Percentiles rank a stretch among this genome's conserved stretches.
Conservation (phyloP, 805 yeast genomes). For the Yamadazyma phyllophila region DNA sequence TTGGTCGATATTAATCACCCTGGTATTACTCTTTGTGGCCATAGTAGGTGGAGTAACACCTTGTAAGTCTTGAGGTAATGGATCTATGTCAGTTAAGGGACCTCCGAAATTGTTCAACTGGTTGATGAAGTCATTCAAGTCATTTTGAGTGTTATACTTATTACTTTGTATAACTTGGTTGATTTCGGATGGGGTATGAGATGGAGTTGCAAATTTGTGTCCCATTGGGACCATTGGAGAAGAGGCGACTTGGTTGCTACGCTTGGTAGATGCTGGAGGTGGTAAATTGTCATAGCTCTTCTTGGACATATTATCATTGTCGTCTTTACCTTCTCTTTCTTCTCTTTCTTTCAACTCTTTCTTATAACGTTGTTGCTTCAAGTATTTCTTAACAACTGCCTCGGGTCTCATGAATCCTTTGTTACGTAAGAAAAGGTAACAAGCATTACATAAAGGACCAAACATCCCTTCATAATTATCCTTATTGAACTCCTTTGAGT, state of each 20-base stretch:
- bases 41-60: constrained; percentile 46
- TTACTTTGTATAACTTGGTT: constrained; percentile 35
- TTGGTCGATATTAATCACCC: constrained; percentile 51
- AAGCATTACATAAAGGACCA: constrained; percentile 47
- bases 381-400: constrained; percentile 43
- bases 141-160: constrained; percentile 25
- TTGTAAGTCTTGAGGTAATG: constrained; percentile 33
- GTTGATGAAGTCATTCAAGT: constrained; percentile 39
- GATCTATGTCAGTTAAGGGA: constrained; percentile 47
- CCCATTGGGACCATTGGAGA: constrained; percentile 20
- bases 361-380: constrained; percentile 44
- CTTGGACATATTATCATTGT: constrained; percentile 8
- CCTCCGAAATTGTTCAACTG: constrained; percentile 43
- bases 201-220: constrained; percentile 38
- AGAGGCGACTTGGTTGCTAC: constrained; percentile 21
- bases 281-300: background rate
- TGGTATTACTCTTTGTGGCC: constrained; percentile 56
- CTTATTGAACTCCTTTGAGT: constrained; percentile 38
- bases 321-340: constrained; percentile 11
- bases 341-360: constrained; percentile 32
- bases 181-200: constrained; percentile 38
- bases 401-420: constrained; percentile 47
- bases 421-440: constrained; percentile 41
- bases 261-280: constrained; percentile 12
- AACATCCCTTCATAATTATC: constrained; percentile 45